Conservation (phyloP, 176 grass and related monocot species). For the Microstegium vimineum region DNA sequence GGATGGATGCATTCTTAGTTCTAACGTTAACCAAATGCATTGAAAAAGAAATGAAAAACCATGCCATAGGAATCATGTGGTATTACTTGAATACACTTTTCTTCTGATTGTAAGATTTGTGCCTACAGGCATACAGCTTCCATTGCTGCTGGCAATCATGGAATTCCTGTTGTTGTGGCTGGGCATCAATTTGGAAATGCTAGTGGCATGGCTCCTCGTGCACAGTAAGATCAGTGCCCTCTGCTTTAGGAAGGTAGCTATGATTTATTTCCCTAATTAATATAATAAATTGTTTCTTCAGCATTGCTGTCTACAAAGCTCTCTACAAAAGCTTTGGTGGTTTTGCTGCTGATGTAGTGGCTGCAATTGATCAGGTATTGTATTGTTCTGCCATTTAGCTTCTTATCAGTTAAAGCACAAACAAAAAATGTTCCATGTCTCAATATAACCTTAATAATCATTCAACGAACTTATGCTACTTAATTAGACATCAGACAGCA, state of each 20-base stretch:
- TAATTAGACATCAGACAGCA: not conserved
- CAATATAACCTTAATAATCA: not conserved
- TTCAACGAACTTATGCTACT: not conserved
- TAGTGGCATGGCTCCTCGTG: conserved; percentile 99
- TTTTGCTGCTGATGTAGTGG: conserved; percentile 99
- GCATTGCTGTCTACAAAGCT: conserved; percentile 98
- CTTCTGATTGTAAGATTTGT: conserved; percentile 23
- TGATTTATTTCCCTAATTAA: conserved; percentile 5
- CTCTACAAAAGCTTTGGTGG: conserved; percentile 98
- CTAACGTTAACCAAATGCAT: not conserved
- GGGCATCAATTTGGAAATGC: conserved; percentile 95
- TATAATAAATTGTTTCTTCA: conserved; percentile 34
- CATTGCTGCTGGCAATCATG: conserved; percentile 92
- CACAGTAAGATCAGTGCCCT: conserved; percentile 68
- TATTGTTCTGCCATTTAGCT: conserved; percentile 26
- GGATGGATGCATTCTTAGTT: not conserved
- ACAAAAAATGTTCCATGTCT: not conserved
- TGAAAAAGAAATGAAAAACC: not conserved
- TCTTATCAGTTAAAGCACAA: conserved; percentile 4
- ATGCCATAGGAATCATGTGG: not conserved
- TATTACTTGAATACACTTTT: not conserved
- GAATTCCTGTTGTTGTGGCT: conserved; percentile 81
- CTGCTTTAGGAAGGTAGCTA: not conserved
- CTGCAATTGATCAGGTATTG: conserved; percentile 97
- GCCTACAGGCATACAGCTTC: conserved; percentile 85